Evolutionary conservation across 371 early-diverging fungal genomes (phyloP).

Genomic region (Rhizopus sp.): DNA sequence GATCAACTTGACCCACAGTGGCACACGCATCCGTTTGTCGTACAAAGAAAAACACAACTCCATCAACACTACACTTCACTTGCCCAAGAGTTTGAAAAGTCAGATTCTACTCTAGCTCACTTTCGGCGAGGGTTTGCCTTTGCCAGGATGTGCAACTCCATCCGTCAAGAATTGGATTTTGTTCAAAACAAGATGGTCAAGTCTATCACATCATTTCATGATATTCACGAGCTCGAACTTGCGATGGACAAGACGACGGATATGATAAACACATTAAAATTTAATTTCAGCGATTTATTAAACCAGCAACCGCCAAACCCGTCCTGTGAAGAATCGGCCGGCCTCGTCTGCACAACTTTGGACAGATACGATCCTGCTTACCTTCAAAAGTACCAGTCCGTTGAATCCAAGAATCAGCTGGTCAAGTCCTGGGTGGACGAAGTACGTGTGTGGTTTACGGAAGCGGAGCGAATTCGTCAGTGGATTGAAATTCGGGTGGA

Average conservation of each 20-base stretch:
- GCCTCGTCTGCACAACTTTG: neutral
- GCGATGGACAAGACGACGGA: slow-evolving; percentile 32
- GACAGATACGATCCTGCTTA: slow-evolving; percentile 26
- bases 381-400: slow-evolving; percentile 26
- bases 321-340: neutral
- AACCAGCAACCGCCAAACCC: neutral
- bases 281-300: slow-evolving; percentile 31
- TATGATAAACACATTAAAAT: slow-evolving; percentile 26
- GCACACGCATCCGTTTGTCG: slow-evolving; percentile 22
- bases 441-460: slow-evolving; percentile 47
- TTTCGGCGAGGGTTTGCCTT: slow-evolving; percentile 38
- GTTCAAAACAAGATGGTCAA: slow-evolving; percentile 48
- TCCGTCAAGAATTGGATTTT: slow-evolving; percentile 48
- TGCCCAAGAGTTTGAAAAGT: slow-evolving; percentile 25
- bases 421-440: slow-evolving; percentile 54
- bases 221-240: slow-evolving; percentile 41
- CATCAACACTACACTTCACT: slow-evolving; percentile 20
- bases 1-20: slow-evolving; percentile 13
- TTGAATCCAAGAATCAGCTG: slow-evolving; percentile 32
- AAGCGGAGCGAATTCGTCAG: slow-evolving; percentile 41
- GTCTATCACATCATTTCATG: slow-evolving; percentile 34
- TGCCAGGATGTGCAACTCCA: slow-evolving; percentile 29
- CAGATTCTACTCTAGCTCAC: slow-evolving; percentile 18
- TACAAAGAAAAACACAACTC: slow-evolving; percentile 21
- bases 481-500: slow-evolving; percentile 51